Base-by-base conservation (phyloP, 495 filamentous ascomycete species). In the Penicillium tannophilum region DNA sequence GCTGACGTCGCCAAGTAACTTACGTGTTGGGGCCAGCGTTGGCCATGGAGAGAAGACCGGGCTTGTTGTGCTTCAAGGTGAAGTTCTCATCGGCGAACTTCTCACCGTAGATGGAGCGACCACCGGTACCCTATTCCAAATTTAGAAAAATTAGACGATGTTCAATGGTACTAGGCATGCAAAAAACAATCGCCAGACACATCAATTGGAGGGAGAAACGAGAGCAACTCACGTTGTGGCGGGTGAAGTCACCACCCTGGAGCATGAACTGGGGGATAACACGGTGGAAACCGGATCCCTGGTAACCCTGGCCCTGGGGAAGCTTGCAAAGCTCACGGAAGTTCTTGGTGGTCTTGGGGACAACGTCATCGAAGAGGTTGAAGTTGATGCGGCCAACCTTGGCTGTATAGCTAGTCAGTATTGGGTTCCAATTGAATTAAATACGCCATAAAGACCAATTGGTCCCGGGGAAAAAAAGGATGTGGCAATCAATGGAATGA, bases 41-140 rank as follows among this genome's bases (percentile, higher is more conserved):
- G 59, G 94, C 94, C 94, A 98, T 98, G 71, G 89, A 93, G 55
- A 98, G 81, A 60, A 97, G 77, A 80, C 96, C 95, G 10, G 95
- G 91, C 61, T 84, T 85, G 64, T 85, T 85, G 74, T 98, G 94
- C 82, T 90, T 91, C 65, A 83, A 70, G 31, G 82, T 74, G 75
- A 98, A 98, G 79, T 95, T 97, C 84, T 99, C 94, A 72, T 99
- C 94, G 66, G 88, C 85, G 68, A 99, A 99, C 80, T 97, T 98
- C 64, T 90, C 88, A 60, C 94, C 95, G 71, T 97, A 98, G 78
- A 98, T 98, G 62, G 89, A 93, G 76, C 94, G 90, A 69, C 94
- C 94, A 65, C 94, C 94, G 36, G 95, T 98, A 64, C 94, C 84
- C 76, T 81, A 57, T 52, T 55, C 8, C 11, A 5, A 14, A 59